A percentile compares a stretch with the other conserved stretches of the same genome.
Conservation (phyloP, 352 stramenopile species). For the Aphanomyces invadans region DNA sequence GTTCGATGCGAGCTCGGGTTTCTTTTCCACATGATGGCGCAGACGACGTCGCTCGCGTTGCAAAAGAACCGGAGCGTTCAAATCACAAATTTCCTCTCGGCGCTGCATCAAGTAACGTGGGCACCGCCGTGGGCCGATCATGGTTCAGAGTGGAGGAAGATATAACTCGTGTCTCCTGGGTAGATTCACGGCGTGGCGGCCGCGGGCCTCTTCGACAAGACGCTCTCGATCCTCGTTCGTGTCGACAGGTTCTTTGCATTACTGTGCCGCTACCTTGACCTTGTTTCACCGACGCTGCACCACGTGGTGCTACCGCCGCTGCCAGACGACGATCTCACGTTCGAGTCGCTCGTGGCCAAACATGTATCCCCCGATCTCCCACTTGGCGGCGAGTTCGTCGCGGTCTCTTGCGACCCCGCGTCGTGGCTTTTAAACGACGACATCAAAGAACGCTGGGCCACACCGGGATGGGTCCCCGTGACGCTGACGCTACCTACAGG, state of each 20-base stretch:
- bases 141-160: neutral
- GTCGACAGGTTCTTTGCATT: conserved; percentile 15
- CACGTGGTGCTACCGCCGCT: neutral
- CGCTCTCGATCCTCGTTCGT: conserved; percentile 11
- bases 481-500: neutral
- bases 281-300: neutral
- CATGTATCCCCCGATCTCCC: neutral
- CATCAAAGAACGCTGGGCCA: conserved; percentile 16
- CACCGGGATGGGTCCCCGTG: neutral
- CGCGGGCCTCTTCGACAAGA: conserved; percentile 18
- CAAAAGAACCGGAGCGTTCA: conserved; percentile 16
- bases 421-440: conserved; percentile 2
- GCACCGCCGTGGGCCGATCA: too few relatives aligned
- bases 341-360: neutral
- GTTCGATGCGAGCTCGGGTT: conserved; percentile 24
- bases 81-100: conserved; percentile 19
- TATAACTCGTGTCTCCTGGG: neutral
- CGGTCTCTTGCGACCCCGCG: neutral
- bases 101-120: conserved; percentile 21
- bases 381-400: neutral
- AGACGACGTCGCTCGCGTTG: conserved; percentile 5
- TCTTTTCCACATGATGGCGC: conserved; percentile 26
- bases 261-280: neutral
- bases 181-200: conserved; percentile 13
- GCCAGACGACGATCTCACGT: neutral